Evolutionary conservation across 345 rosid species (phyloP), one percentile per base, ranked within the genome.

Genomic region (Arabis alpina): DNA sequence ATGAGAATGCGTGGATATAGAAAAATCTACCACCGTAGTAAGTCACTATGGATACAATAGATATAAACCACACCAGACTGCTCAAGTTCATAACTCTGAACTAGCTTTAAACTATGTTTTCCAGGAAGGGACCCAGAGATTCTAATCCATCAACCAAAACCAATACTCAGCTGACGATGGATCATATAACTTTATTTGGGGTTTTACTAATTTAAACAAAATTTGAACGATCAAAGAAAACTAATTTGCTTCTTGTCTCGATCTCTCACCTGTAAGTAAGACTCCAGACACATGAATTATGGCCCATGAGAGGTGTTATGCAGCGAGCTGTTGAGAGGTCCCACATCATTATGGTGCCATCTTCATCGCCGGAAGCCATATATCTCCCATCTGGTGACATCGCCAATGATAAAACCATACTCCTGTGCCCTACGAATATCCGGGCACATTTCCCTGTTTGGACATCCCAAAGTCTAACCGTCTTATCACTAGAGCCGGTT

Each of bases 351-450:
- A 91, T 86, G 13, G 86, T 77, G 49, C 98, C 98, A 77, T 92
- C 99, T 84, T 90, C 98, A 78, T 92, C 99, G 32, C 91, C 99
- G 10, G 98, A 94, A 39, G 98, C 97, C 98, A 90, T 86, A 66
- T 87, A 88, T 16, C 89, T 90, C 56, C 99, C 99, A 61, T 92
- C 97, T n/a, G 97, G 94, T 54, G 97, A 92, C 90, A 95, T 86
- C 10, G 98, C 93, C 72, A 95, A 62, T 9, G 97, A 92, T 54
- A 92, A 65, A 57, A 95, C 84, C 80, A 77, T 77, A 52, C 76
- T 77, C 59, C 80, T 77, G 76, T 76, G 79, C 48, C 98, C 98
- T 59, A 95, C 85, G 73, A 90, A 95, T 66, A 88, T 87, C 25
- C 99, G 79, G 34, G 85, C 92, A 67, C 98, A 91, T 54, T 91